Evolutionary conservation across 345 rosid species (phyloP).

Genomic region (Theobroma cacao): DNA sequence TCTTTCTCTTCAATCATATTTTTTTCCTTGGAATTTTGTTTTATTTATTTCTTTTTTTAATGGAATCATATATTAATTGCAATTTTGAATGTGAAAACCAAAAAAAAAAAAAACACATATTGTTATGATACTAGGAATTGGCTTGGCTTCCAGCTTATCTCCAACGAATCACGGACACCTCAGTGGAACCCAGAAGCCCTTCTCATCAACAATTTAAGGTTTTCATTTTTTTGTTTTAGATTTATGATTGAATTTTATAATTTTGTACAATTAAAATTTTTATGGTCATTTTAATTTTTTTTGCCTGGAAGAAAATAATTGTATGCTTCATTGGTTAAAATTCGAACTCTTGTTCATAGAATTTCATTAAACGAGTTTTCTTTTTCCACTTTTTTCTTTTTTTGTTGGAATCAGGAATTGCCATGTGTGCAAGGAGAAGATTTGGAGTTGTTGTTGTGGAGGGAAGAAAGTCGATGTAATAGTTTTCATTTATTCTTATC

Average conservation of each 20-base stretch:
- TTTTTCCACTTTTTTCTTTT: no score
- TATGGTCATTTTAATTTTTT: background rate
- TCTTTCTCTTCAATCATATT: background rate
- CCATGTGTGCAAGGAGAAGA: conserved; percentile 3
- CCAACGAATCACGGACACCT: conserved; percentile 25
- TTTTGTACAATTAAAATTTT: no score
- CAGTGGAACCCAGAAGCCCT: conserved; percentile 13
- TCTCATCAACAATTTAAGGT: conserved; percentile 27
- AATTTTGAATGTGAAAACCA: background rate
- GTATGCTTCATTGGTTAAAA: background rate
- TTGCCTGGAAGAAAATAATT: background rate
- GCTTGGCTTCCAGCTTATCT: conserved; percentile 54
- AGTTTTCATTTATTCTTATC: conserved; percentile 34
- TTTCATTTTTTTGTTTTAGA: background rate
- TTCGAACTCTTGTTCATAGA: background rate
- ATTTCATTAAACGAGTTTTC: background rate
- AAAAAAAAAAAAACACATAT: background rate
- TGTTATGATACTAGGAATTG: conserved; percentile 30
- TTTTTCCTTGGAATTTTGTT: background rate
- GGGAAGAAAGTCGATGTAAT: conserved; percentile 19
- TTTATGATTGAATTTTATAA: background rate
- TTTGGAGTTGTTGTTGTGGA: background rate
- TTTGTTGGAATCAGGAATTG: conserved; percentile 11
- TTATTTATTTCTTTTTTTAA: background rate
- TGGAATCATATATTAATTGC: background rate